Base-by-base conservation (phyloP, 176 grass and related monocot species). In the Eremochloa ophiuroides region DNA sequence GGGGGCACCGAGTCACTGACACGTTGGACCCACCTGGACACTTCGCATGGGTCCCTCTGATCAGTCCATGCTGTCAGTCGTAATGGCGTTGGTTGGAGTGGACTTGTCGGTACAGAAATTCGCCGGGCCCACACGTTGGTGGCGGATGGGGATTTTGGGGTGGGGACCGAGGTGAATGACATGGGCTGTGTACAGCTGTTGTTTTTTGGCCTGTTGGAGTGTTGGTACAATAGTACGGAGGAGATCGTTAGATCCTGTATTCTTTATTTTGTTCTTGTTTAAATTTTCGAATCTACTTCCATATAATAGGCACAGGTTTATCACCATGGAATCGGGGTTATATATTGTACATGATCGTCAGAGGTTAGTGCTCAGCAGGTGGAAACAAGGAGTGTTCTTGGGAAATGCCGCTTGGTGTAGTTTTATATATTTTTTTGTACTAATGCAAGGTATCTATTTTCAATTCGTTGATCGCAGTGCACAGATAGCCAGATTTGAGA, bases 151-250 rank as follows among this genome's bases (percentile, higher is more conserved):
- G 64, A 34, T 81, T 85, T 66, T 29, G 40, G 42, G 23, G 18
- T 5, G 33, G 22, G 37, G 38, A n/a, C 60, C 64, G 53, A 30
- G 63, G 62, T 14, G 34, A 43, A 73, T 35, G 62, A 35, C 26
- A 34, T 37, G 55, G 82, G 72, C 76, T 73, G 67, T 82, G 88
- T 83, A 90, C 88, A 86, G 79, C 88, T 86, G 79, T 78, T 35
- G 34, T 71, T 83, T 66, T 58, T 85, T 78, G 33, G 10, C 71
- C 71, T 80, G 25, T 62, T 46, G 42, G 55, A 5, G 5, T 35
- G 5, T 35, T 35, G 5, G 34, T 35, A n/a, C 39, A 75, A 62
- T 63, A 55, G 18, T n/a, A n/a, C n/a, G n/a, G n/a, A n/a, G n/a
- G n/a, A n/a, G n/a, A 74, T 42, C 1, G 26, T 35, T 82, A 77